Evolutionary conservation across 2,329 filamentous ascomycete species (phyloP).

Genomic region (Phaeophleospora eucalypticola): DNA sequence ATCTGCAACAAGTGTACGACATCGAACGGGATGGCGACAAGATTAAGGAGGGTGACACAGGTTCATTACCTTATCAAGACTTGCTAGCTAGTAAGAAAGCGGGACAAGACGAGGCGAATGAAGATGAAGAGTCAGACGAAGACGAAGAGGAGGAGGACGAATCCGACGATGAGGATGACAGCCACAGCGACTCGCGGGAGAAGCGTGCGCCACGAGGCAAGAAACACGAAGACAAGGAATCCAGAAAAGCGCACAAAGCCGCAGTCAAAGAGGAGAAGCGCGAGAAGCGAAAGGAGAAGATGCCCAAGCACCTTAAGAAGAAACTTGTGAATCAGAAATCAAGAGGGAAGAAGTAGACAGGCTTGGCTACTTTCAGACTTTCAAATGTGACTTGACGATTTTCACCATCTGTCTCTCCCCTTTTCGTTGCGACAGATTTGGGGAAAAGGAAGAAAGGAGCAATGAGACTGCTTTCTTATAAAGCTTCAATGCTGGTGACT

Average conservation of each 20-base stretch:
- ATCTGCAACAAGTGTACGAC: conserved; percentile 92
- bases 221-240: conserved; percentile 85
- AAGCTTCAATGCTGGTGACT: too few relatives aligned
- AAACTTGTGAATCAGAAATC: conserved; percentile 62
- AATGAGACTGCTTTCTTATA: too few relatives aligned
- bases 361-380: too few relatives aligned
- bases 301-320: conserved; percentile 95
- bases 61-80: conserved; percentile 78
- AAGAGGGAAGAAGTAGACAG: conserved; percentile 58
- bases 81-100: conserved; percentile 62
- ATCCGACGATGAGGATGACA: conserved; percentile 26
- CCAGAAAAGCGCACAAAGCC: conserved; percentile 83
- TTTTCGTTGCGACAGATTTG: too few relatives aligned
- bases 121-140: conserved; percentile 28
- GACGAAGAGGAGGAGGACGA: conserved; percentile 36
- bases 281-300: conserved; percentile 89
- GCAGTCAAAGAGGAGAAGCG: conserved; percentile 93
- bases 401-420: too few relatives aligned
- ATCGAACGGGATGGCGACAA: conserved; percentile 84
- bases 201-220: conserved; percentile 67
- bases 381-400: too few relatives aligned
- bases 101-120: conserved; percentile 20
- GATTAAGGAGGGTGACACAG: conserved; percentile 67
- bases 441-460: too few relatives aligned
- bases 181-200: conserved; percentile 44